These are phyloP conservation scores for Sophora flavescens DNA, from an alignment of 306 rosid genomes.

Conservation along the genomic window DNA sequence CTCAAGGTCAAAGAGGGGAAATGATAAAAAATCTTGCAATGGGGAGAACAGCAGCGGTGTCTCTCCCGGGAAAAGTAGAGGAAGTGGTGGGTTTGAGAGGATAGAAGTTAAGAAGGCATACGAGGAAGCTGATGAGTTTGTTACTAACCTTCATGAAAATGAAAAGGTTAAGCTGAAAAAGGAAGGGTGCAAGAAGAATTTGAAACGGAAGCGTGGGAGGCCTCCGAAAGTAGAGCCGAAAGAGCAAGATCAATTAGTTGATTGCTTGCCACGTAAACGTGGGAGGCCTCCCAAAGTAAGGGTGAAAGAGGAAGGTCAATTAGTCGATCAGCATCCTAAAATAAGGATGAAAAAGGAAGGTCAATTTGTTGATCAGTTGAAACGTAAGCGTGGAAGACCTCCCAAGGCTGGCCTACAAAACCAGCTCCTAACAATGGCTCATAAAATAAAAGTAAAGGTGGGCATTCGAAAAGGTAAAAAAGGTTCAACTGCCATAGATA, in stretches of 20 bases:
- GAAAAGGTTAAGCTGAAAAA: slow-evolving; percentile 23
- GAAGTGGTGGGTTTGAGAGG: slow-evolving; percentile 44
- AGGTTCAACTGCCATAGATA: slow-evolving; percentile 41
- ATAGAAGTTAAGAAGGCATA: slow-evolving; percentile 41
- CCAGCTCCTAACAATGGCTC: slow-evolving; percentile 40
- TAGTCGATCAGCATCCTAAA: slow-evolving; percentile 43
- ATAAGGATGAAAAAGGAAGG: slow-evolving; percentile 5
- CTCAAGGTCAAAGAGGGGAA: slow-evolving; percentile 54
- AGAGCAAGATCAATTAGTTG: slow-evolving; percentile 28
- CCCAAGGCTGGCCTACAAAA: slow-evolving; percentile 43
- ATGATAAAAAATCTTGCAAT: slow-evolving; percentile 35
- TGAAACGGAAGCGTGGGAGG: slow-evolving; percentile 33
- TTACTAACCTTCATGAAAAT: slow-evolving; percentile 24
- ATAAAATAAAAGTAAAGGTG: slow-evolving; percentile 44
- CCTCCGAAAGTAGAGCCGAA: slow-evolving; percentile 45
- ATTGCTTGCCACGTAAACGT: slow-evolving; percentile 1
- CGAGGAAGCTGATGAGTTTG: slow-evolving; percentile 45
- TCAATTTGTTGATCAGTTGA: slow-evolving; percentile 27
- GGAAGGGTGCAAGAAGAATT: no score
- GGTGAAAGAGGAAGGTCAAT: slow-evolving; percentile 37
- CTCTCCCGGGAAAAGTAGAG: slow-evolving; percentile 37
- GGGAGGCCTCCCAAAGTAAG: slow-evolving; percentile 46
- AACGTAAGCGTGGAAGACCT: slow-evolving; percentile 63
- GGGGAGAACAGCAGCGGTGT: slow-evolving; percentile 46
- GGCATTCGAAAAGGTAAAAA: slow-evolving; percentile 28